Evolutionary conservation across 2,329 filamentous ascomycete genomes (phyloP).

Genomic region (Celoporthe dispersa): DNA sequence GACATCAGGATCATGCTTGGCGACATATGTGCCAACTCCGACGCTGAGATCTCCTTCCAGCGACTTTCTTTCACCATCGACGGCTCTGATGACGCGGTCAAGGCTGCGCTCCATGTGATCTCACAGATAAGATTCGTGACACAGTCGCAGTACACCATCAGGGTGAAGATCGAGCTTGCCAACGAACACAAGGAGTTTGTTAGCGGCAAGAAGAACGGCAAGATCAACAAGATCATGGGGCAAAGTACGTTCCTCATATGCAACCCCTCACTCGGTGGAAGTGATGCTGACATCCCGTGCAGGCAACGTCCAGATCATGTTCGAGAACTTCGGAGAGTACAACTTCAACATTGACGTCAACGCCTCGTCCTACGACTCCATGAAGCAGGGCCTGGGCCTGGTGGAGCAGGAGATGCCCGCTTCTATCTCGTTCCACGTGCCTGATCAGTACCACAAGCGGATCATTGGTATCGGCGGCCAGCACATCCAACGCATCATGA

Average conservation of each 20-base stretch:
- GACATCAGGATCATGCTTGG: conserved; percentile 90
- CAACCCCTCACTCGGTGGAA: conserved; percentile 9
- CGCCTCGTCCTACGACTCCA: conserved; percentile 87
- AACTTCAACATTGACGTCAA: conserved; percentile 99
- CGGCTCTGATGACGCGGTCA: conserved; percentile 94
- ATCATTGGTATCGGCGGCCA: conserved; percentile 98
- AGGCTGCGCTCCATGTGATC: conserved; percentile 92
- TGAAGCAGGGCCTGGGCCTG: conserved; percentile 87
- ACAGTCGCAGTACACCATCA: conserved; percentile 86
- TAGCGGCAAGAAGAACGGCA: conserved; percentile 99
- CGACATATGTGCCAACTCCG: conserved; percentile 95
- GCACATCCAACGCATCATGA: conserved; percentile 99
- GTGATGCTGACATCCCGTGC: conserved; percentile 33
- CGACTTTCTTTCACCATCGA: conserved; percentile 93
- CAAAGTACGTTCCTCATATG: conserved; percentile 67
- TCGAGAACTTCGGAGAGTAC: conserved; percentile 99
- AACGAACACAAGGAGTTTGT: conserved; percentile 99
- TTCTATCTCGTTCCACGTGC: conserved; percentile 98
- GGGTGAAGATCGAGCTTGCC: conserved; percentile 97
- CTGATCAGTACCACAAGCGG: conserved; percentile 98
- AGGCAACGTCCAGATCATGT: conserved; percentile 97
- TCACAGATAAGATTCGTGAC: conserved; percentile 89
- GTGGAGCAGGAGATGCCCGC: conserved; percentile 99
- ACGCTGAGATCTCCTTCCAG: conserved; percentile 92
- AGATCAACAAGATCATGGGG: conserved; percentile 99